Evolutionary conservation across 495 filamentous ascomycete genomes (phyloP).

Genomic region (Aspergillus affinis): DNA sequence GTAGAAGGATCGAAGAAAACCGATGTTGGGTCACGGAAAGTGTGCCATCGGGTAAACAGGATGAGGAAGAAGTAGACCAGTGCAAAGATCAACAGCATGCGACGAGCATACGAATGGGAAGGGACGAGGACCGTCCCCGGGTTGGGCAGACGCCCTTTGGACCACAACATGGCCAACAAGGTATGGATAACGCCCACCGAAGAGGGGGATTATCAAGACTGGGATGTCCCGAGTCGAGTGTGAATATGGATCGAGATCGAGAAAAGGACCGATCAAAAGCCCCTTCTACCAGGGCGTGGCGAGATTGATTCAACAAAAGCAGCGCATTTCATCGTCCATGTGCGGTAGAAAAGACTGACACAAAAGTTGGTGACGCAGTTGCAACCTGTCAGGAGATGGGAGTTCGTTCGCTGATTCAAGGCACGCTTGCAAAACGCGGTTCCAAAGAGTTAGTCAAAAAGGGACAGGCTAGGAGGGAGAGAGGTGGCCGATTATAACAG

Average conservation of each 20-base stretch:
- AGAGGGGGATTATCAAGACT: neutral
- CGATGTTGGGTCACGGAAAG: slow-evolving; percentile 35
- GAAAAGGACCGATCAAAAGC: neutral
- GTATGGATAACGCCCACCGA: too few species aligned
- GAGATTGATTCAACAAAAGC: neutral
- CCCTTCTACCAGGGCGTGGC: neutral
- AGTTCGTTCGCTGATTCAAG: neutral
- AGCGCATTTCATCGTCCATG: neutral
- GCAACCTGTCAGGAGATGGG: neutral
- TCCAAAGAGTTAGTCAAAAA: neutral
- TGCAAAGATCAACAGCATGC: neutral
- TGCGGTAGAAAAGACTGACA: neutral
- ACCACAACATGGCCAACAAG: neutral
- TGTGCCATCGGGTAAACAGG: slow-evolving; percentile 5
- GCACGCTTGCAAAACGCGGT: neutral
- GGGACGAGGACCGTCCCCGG: neutral
- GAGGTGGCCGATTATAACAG: neutral
- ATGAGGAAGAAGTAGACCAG: neutral
- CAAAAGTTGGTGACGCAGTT: neutral
- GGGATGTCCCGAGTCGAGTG: neutral
- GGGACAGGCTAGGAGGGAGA: neutral
- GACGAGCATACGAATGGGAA: neutral
- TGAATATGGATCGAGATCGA: neutral
- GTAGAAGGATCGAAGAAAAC: slow-evolving; percentile 33
- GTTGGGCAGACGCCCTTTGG: neutral